Conservation (phyloP, 371 early-diverging fungal genomes). For the Sporodiniella umbellata region DNA sequence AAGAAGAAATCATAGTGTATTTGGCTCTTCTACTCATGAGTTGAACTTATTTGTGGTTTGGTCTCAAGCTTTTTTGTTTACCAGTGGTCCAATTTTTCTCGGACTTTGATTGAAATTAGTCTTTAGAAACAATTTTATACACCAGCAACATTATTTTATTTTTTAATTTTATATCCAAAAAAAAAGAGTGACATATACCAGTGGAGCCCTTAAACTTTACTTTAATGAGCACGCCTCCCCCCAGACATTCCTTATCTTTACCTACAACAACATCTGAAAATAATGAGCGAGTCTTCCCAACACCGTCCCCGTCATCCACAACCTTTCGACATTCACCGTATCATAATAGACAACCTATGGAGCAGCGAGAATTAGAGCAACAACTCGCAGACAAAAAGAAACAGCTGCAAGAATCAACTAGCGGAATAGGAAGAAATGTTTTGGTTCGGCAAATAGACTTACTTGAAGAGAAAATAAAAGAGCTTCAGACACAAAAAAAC, state of each 20-base stretch:
- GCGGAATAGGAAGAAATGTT: constrained; percentile 46
- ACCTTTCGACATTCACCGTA: constrained; percentile 14
- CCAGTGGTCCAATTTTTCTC: no score
- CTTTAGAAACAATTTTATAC: no score
- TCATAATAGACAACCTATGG: constrained; percentile 11
- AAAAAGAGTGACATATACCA: background rate
- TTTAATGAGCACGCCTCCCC: constrained; percentile 27
- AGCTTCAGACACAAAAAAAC: background rate
- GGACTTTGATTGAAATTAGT: no score
- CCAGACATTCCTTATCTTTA: constrained; percentile 41
- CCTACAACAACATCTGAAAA: constrained; percentile 28
- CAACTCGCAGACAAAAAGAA: constrained; percentile 44
- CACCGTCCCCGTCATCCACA: constrained; percentile 42
- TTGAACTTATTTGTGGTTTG: no score
- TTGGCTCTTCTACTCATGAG: no score
- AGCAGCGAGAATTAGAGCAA: constrained; percentile 34
- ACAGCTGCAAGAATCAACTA: constrained; percentile 36
- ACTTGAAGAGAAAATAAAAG: constrained; percentile 30
- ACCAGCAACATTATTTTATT: background rate
- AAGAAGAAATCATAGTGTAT: no score
- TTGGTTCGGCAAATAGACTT: constrained; percentile 41
- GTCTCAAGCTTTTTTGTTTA: no score
- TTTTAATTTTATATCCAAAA: background rate
- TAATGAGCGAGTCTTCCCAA: constrained; percentile 33
- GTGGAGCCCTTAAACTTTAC: no score